Evolutionary conservation across 2,329 filamentous ascomycete genomes (phyloP), one percentile per base, ranked within the genome.

Genomic region (Aspergillus neoniger): DNA sequence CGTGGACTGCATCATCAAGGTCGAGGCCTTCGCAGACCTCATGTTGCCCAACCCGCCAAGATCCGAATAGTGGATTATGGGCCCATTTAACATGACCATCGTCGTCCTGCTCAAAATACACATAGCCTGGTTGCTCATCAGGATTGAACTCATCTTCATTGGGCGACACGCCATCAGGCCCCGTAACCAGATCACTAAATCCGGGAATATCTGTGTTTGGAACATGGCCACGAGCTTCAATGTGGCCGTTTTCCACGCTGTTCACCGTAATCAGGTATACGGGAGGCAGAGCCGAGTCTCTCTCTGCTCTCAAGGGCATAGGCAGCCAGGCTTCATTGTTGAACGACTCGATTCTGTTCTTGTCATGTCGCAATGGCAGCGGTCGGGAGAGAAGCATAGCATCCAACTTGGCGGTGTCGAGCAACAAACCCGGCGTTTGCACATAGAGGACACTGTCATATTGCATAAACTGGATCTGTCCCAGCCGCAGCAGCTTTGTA

Each of bases 381-480:
- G 74, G 72, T 4, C 69, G 67, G 14, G 70, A 72, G 15, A 75
- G 65, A n/a, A 81, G 66, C 43, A 79, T 64, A 3, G 70, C 58
- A 57, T 81, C 78, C 15, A 81, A 62, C 25, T 72, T 75, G 6
- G 68, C 67, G 0, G 70, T 73, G 50, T 80, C 73, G 28, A 79
- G 64, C 0, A 78, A 62, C 44, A 80, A 58, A 0, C 79, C 79
- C 0, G 79, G 79, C 1, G 75, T 74, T 39, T 74, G 76, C 4
- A 81, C 65, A 63, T 79, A 81, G 1, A 81, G 63, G 0, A 80
- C 74, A 41, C 77, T 75, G 52, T 80, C 77, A 62, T 81, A 81
- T 38, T 74, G 73, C 70, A 75, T 72, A 59, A 79, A 76, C 52
- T 77, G 75, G 44, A 76, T 72, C 57, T 76, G 71, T 21, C 73